A percentile compares a stretch with the other conserved stretches of the same genome.
phyloP scores from a whole-genome alignment of 805 yeast genomes.

The Priceomyces carsonii region DNA sequence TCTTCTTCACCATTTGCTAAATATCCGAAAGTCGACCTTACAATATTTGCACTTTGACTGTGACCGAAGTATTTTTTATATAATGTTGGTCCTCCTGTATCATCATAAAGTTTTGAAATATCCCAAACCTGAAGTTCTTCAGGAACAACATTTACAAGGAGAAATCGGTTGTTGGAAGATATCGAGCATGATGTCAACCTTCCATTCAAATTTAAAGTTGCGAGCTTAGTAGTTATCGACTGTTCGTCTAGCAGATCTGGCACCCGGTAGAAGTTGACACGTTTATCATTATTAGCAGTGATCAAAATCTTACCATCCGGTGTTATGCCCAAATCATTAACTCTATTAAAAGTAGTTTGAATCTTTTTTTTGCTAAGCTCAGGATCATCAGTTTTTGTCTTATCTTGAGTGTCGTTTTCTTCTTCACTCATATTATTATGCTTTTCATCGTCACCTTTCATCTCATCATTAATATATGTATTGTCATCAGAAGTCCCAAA shows the following conservation, averaged over 20 bases:
- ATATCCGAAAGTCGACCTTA: slow-evolving; percentile 78
- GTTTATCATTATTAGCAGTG: slow-evolving; percentile 63
- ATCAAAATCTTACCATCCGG: slow-evolving; percentile 62
- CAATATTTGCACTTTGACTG: slow-evolving; percentile 66
- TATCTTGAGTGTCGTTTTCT: slow-evolving; percentile 2
- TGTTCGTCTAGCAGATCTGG: slow-evolving; percentile 33
- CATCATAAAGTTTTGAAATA: slow-evolving; percentile 34
- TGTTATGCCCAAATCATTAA: slow-evolving; percentile 69
- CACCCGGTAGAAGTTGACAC: slow-evolving; percentile 60
- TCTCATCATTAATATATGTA: slow-evolving; percentile 12
- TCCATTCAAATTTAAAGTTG: slow-evolving; percentile 53
- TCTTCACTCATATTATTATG: slow-evolving; percentile 6
- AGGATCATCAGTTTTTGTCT: slow-evolving; percentile 3
- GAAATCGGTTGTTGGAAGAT: slow-evolving; percentile 52
- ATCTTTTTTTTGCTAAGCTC: slow-evolving; percentile 9
- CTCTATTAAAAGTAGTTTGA: slow-evolving; percentile 42
- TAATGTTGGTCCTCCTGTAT: slow-evolving; percentile 42
- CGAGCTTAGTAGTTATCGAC: slow-evolving; percentile 36
- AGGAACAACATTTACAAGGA: slow-evolving; percentile 65
- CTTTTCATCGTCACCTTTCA: slow-evolving; percentile 13
- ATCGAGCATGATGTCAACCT: slow-evolving; percentile 65
- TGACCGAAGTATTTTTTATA: slow-evolving; percentile 64
- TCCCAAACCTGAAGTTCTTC: slow-evolving; percentile 86
- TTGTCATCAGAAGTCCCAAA: slow-evolving; percentile 22
- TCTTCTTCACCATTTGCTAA: slow-evolving; percentile 52